Evolutionary conservation across 129 eudicot species (phyloP), one percentile per base, ranked within the genome.

Genomic region (Ambrosia artemisiifolia): DNA sequence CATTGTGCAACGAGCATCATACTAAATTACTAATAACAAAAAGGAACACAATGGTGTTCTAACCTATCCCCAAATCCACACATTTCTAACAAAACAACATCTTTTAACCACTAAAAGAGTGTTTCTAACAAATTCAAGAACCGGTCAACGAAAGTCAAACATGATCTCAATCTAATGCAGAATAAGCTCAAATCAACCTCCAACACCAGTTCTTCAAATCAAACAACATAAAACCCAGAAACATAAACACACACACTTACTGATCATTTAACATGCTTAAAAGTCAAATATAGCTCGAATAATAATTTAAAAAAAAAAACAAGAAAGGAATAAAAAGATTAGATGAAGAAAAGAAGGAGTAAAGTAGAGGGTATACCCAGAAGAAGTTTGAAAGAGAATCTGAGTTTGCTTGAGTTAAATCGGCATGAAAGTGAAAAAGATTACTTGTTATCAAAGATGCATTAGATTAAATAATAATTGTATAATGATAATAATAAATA

Each of bases 391-490:
- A 64, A 59, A 66, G 68, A 54, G 70, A 46, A 55, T 62, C 49
- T 66, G 49, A 47, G 74, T 68, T 68, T 67, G 78, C 83, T 55
- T 79, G 56, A 79, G 53, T 75, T 42, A 71, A 34, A 48, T 75
- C 62, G 79, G 75, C 82, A 66, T 75, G 70, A 11, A 55, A 47
- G 48, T 24, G 53, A n/a, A 46, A 55, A 17, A 59, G 56, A 36
- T 55, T 64, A 63, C 18, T 76, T 40, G 35, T 74, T 63, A 49
- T 63, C 24, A 3, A 73, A 73, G 62, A 61, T 14, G 54, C 36
- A 62, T 47, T n/a, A 36, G 13, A 5, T 72, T 72, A 72, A 63
- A 49, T 63, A 73, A 69, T 34, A 33, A 24, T 24, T 0, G 28
- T 24, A 70, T 35, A 16, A 70, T 5, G 49, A 5, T 73, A 8